Percentiles rank a stretch among this genome's conserved stretches.
Evolutionary conservation across 345 rosid species (phyloP).

Genomic region (Garcia nutans): DNA sequence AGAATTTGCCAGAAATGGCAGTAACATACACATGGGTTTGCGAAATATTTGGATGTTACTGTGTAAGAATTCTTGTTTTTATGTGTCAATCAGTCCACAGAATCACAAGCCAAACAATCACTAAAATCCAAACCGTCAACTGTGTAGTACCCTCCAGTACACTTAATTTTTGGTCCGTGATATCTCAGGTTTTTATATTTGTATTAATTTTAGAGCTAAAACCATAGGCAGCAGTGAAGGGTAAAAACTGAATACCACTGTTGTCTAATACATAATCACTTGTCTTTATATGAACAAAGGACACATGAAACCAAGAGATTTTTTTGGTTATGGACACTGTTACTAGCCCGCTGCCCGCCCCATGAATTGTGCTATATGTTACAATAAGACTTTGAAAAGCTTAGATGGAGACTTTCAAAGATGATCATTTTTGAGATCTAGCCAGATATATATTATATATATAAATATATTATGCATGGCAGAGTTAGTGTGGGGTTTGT

Average conservation of each 20-base stretch:
- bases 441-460: not conserved
- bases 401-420: slow-evolving; percentile 10
- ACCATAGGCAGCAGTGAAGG: not conserved
- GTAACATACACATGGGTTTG: slow-evolving; percentile 36
- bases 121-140: slow-evolving; percentile 27
- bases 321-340: not conserved
- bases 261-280: slow-evolving; percentile 1
- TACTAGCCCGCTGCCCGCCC: not conserved
- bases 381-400: not conserved
- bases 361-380: not conserved
- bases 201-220: not conserved
- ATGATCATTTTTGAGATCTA: slow-evolving; percentile 5
- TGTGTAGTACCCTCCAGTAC: slow-evolving; percentile 35
- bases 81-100: slow-evolving; percentile 16
- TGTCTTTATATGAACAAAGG: slow-evolving; percentile 4
- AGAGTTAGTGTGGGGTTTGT: not conserved
- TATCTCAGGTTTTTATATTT: slow-evolving; percentile 19
- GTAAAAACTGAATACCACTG: slow-evolving; percentile 4
- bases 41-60: slow-evolving; percentile 14
- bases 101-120: slow-evolving; percentile 36
- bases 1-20: not conserved
- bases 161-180: slow-evolving; percentile 24
- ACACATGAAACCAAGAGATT: not conserved
- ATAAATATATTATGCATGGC: not conserved
- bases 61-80: slow-evolving; percentile 8